Percentiles rank a stretch among this genome's conserved stretches.
Evolutionary conservation across 257 asterid genomes (phyloP).

Genomic region (Eucommia ulmoides): DNA sequence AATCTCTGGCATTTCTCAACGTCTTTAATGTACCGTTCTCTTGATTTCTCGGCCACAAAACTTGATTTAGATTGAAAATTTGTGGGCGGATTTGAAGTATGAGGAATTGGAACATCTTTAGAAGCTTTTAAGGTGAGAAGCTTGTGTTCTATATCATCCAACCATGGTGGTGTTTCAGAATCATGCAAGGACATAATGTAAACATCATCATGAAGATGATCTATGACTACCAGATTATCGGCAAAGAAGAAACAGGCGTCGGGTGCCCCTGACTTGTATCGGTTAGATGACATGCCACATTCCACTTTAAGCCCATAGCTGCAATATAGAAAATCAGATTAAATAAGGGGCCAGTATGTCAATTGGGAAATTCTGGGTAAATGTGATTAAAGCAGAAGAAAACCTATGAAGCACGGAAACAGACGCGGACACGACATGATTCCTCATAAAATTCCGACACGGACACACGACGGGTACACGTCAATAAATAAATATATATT

Average conservation of each 20-base stretch:
- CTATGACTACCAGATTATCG: constrained; percentile 73
- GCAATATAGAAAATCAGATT: too few relatives aligned
- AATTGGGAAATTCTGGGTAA: too few relatives aligned
- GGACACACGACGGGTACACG: too few relatives aligned
- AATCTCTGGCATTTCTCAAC: constrained; percentile 61
- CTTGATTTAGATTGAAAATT: constrained; percentile 17
- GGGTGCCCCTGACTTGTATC: constrained; percentile 65
- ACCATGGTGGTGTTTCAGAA: constrained; percentile 33
- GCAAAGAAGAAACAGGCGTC: constrained; percentile 97
- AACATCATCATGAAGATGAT: constrained; percentile 60
- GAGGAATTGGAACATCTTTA: constrained; percentile 9
- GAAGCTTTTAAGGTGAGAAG: constrained; percentile 35
- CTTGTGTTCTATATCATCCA: constrained; percentile 53
- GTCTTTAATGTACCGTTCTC: constrained; percentile 61
- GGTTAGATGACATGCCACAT: constrained; percentile 60
- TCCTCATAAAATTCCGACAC: too few relatives aligned
- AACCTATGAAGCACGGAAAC: too few relatives aligned
- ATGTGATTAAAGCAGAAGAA: too few relatives aligned
- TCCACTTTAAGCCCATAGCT: constrained; percentile 95
- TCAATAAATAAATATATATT: too few relatives aligned
- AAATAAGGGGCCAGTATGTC: too few relatives aligned
- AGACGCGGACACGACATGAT: too few relatives aligned
- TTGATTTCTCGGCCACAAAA: constrained; percentile 61
- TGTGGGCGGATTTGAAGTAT: constrained; percentile 11
- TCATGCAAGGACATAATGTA: constrained; percentile 53